Percentiles rank a stretch among this genome's conserved stretches.
These are phyloP conservation scores for Solanum hybrid DNA, from an alignment of 305 asterid genomes.

Conservation along the genomic window DNA sequence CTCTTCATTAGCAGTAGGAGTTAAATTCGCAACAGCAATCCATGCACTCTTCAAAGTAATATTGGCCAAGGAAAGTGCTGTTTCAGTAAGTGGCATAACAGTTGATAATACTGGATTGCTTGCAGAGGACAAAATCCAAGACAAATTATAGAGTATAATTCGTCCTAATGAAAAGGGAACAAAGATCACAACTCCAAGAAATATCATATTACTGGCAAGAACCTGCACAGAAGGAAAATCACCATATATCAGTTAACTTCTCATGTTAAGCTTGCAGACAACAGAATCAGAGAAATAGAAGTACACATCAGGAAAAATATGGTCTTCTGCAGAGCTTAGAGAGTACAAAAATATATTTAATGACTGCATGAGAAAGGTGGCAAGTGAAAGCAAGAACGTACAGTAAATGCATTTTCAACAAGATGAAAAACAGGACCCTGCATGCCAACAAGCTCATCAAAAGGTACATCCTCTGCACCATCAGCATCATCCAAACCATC, in stretches of 20 bases:
- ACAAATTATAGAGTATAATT: slow-evolving; percentile 47
- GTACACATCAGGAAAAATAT: background rate
- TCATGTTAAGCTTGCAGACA: background rate
- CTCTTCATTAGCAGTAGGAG: slow-evolving; percentile 50
- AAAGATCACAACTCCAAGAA: slow-evolving; percentile 86
- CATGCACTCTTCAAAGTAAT: slow-evolving; percentile 62
- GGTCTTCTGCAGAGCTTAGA: background rate
- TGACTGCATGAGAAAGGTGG: background rate
- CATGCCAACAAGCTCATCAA: slow-evolving; percentile 98
- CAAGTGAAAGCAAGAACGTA: slow-evolving; percentile 26
- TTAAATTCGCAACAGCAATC: slow-evolving; percentile 72
- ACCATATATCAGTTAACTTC: background rate
- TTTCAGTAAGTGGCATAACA: slow-evolving; percentile 74
- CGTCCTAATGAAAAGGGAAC: slow-evolving; percentile 92
- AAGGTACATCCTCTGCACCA: slow-evolving; percentile 98
- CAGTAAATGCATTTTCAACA: slow-evolving; percentile 95
- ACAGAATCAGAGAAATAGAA: background rate
- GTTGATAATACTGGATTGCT: slow-evolving; percentile 73
- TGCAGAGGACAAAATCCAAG: slow-evolving; percentile 80
- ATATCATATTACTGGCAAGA: slow-evolving; percentile 98
- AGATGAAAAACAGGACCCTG: slow-evolving; percentile 98
- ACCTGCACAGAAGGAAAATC: slow-evolving; percentile 46
- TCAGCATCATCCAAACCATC: slow-evolving; percentile 98
- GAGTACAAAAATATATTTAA: background rate
- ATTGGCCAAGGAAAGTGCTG: slow-evolving; percentile 82